Evolutionary conservation across 2,329 filamentous ascomycete genomes (phyloP), one percentile per base, ranked within the genome.

Genomic region (Niveomyces coronatus): DNA sequence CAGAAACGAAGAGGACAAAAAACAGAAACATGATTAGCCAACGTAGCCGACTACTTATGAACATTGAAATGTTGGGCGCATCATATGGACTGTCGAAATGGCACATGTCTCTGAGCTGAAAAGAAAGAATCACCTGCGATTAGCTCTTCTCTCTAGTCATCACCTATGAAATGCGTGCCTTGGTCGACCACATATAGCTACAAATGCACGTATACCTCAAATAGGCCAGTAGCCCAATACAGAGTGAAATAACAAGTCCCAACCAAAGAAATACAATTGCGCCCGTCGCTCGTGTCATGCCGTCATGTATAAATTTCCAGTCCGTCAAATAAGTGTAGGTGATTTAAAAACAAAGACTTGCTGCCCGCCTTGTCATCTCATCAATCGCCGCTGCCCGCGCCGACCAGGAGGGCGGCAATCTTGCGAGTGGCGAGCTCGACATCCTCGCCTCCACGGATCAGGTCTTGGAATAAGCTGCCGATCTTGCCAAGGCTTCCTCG

Each of bases 381-480:
- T 39, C 18, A 40, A 31, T 17, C 26, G 31, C 6, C 31, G n/a
- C n/a, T n/a, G 4, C 20, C 16, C 11, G 41, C 35, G 35, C 37
- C 24, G 32, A 62, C 63, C 31, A 84, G 48, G 22, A 84, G 56
- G n/a, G 74, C 71, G 11, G 78, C 68, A 36, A 82, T 65, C 2
- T 68, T 74, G 47, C 65, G 68, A 5, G 79, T 68, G 15, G 79
- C 79, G 31, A 57, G 58, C 45, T 71, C 61, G 1, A 74, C 70
- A 8, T 72, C 68, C 29, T 73, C 71, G 22, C 66, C 67, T 2
- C 67, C 70, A 14, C 64, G 63, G 1, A 82, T 57, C 11, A 85
- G 56, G 40, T 68, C 68, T 32, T 71, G 63, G 46, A 84, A 85
- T 13, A 80, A 62, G 16, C 64, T 62, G 0, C 79, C 71, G 5